phyloP scores from a whole-genome alignment of 108 stramenopile genomes.

The Schizochytrium sp. region DNA sequence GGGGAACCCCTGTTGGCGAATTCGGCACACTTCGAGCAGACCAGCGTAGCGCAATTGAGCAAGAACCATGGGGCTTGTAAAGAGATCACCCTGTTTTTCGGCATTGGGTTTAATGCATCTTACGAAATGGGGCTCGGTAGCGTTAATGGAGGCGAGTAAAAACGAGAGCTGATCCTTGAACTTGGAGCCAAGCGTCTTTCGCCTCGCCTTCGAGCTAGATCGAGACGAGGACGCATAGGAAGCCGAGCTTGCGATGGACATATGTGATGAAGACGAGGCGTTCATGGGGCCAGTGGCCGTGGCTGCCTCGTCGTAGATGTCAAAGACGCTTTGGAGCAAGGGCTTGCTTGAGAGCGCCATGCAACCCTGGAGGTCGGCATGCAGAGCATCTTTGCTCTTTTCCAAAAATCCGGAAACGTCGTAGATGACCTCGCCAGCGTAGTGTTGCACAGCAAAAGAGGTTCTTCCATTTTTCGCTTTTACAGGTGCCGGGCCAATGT shows the following conservation, averaged over 20 bases:
- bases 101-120: slow-evolving; percentile 97
- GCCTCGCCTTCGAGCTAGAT: neutral
- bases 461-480: neutral
- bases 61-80: slow-evolving; percentile 29
- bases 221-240: neutral
- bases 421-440: slow-evolving; percentile 45
- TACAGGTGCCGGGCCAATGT: neutral
- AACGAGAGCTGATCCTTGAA: slow-evolving; percentile 75
- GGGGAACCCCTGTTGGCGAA: slow-evolving; percentile 49
- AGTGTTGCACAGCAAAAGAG: slow-evolving; percentile 40
- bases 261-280: neutral
- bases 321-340: slow-evolving; percentile 39
- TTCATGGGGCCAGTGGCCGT: neutral
- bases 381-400: slow-evolving; percentile 49
- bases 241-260: neutral
- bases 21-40: slow-evolving; percentile 47
- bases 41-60: slow-evolving; percentile 41
- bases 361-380: slow-evolving; percentile 42
- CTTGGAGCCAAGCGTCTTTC: slow-evolving; percentile 52
- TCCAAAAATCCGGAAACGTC: slow-evolving; percentile 40
- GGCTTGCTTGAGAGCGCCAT: slow-evolving; percentile 21
- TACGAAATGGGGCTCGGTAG: slow-evolving; percentile 88
- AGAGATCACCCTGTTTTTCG: slow-evolving; percentile 39
- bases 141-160: slow-evolving; percentile 71
- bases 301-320: neutral